Conservation (phyloP, 2,329 filamentous ascomycete genomes). For the Hypoxylon sp. region DNA sequence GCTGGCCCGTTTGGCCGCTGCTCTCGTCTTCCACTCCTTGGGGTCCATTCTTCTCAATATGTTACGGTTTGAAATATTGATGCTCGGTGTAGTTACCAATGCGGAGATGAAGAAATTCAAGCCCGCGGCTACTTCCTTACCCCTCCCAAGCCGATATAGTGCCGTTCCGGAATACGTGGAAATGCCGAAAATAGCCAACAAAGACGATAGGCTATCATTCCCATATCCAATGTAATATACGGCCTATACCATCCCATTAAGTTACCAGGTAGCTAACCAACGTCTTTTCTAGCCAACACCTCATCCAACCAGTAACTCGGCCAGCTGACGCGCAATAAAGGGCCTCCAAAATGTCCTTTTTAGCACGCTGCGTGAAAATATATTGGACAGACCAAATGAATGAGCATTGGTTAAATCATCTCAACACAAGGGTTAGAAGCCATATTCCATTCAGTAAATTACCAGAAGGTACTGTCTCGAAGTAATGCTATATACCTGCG, state of each 20-base stretch:
- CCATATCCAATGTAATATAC: too few relatives aligned
- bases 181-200: not conserved
- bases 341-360: not conserved
- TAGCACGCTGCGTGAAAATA: not conserved
- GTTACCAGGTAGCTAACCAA: too few relatives aligned
- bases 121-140: not conserved
- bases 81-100: not conserved
- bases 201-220: too few relatives aligned
- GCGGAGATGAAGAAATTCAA: slow-evolving; percentile 4
- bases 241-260: too few relatives aligned
- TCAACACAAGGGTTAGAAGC: not conserved
- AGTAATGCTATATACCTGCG: too few relatives aligned
- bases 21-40: slow-evolving; percentile 11
- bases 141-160: not conserved
- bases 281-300: not conserved
- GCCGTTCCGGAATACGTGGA: not conserved
- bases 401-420: not conserved
- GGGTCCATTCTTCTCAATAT: not conserved
- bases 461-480: too few relatives aligned
- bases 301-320: not conserved
- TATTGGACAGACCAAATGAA: not conserved
- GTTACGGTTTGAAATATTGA: not conserved
- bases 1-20: slow-evolving; percentile 6
- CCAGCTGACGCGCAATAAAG: not conserved
- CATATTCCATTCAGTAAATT: too few relatives aligned